Conservation (phyloP, 441 rosid genomes). For the Populus trichocarpa region DNA sequence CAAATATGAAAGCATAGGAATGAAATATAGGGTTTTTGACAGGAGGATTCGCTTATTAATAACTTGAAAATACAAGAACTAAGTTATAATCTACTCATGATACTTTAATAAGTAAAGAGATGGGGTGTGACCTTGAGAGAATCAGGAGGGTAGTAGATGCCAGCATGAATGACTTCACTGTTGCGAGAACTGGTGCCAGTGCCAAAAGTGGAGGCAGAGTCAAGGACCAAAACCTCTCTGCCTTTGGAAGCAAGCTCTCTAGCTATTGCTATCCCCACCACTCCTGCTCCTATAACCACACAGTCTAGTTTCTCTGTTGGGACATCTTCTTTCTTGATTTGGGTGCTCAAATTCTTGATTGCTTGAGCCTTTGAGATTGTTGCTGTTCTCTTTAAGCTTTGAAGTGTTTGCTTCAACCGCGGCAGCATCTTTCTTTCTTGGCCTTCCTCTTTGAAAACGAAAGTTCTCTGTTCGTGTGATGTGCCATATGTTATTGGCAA, state of each 20-base stretch:
- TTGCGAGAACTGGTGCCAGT: constrained; percentile 78
- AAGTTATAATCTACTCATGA: not conserved
- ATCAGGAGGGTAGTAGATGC: constrained; percentile 75
- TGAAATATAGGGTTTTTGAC: not conserved
- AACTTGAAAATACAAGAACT: not conserved
- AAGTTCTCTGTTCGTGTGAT: not conserved
- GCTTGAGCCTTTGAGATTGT: not conserved
- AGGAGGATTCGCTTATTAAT: not conserved
- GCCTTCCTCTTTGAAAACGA: not conserved
- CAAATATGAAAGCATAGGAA: not conserved
- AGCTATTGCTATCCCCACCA: constrained; percentile 79
- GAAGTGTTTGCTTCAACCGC: not conserved
- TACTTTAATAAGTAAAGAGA: not conserved
- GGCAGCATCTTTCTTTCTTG: not conserved
- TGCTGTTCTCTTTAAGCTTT: not conserved
- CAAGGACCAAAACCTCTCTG: constrained; percentile 72
- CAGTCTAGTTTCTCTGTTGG: constrained; percentile 70
- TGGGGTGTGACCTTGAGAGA: constrained; percentile 42
- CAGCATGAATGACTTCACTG: constrained; percentile 93
- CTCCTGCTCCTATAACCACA: constrained; percentile 91
- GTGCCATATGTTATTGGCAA: not conserved
- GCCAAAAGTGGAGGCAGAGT: constrained; percentile 77
- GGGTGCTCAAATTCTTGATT: not conserved
- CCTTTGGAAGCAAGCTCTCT: constrained; percentile 58
- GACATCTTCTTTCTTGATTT: not conserved